These are phyloP conservation scores for Linnemannia exigua DNA, from an alignment of 192 early-diverging fungal species.

Conservation along the genomic window DNA sequence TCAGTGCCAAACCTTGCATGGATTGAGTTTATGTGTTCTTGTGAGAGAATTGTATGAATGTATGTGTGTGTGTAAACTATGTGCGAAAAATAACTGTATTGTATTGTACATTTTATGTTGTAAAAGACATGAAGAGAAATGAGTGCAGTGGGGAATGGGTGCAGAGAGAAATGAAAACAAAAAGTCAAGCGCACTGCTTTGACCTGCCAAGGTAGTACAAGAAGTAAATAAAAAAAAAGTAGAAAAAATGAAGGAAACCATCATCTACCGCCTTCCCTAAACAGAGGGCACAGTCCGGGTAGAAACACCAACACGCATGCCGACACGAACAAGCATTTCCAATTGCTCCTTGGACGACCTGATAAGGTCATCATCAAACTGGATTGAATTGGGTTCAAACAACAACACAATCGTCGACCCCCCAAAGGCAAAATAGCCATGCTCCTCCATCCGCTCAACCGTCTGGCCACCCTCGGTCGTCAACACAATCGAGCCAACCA, in stretches of 20 bases:
- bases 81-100: not conserved
- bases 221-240: not conserved
- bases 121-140: not conserved
- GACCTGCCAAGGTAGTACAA: not conserved
- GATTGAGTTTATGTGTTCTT: too few species aligned
- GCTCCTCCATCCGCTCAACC: conserved; percentile 79
- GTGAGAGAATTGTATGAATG: not conserved
- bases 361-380: conserved; percentile 80
- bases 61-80: not conserved
- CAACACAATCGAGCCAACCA: conserved; percentile 85
- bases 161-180: not conserved
- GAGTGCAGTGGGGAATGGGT: too few species aligned
- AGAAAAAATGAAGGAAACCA: not conserved
- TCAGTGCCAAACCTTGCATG: not conserved
- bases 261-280: not conserved
- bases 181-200: not conserved
- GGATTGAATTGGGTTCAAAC: conserved; percentile 72
- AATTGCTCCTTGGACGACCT: conserved; percentile 51
- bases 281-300: not conserved
- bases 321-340: conserved; percentile 53
- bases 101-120: not conserved
- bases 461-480: conserved; percentile 61
- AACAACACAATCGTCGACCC: conserved; percentile 84
- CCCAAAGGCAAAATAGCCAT: conserved; percentile 87
- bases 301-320: conserved; percentile 46